Conservation (phyloP, 2,329 filamentous ascomycete species). For the Pseudogymnoascus sp. region DNA sequence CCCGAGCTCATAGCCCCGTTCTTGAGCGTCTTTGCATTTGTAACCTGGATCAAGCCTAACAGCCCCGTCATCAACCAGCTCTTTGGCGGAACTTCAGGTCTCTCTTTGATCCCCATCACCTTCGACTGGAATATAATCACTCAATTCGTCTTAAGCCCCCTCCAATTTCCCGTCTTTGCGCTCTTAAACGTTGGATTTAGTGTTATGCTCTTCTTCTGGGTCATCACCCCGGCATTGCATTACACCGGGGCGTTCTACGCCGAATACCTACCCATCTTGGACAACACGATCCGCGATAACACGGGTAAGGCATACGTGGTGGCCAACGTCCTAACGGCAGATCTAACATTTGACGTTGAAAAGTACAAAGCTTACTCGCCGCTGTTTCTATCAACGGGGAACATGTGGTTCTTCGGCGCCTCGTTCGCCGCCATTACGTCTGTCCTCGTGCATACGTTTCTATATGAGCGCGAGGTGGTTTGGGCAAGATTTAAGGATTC, state of each 20-base stretch:
- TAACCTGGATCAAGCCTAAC: slow-evolving; percentile 63
- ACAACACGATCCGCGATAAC: slow-evolving; percentile 65
- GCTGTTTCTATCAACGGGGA: slow-evolving; percentile 63
- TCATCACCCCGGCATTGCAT: slow-evolving; percentile 51
- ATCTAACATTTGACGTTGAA: slow-evolving; percentile 53
- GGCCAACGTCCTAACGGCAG: slow-evolving; percentile 48
- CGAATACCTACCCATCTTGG: slow-evolving; percentile 59
- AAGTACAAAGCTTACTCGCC: slow-evolving; percentile 62
- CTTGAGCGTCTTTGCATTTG: slow-evolving; percentile 62
- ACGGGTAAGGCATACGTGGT: slow-evolving; percentile 57
- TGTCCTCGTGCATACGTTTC: slow-evolving; percentile 56
- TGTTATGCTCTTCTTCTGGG: slow-evolving; percentile 55
- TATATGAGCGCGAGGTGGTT: slow-evolving; percentile 61
- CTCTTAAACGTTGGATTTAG: slow-evolving; percentile 66
- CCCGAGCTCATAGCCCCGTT: slow-evolving; percentile 64
- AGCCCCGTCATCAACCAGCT: slow-evolving; percentile 63
- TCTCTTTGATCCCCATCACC: slow-evolving; percentile 62
- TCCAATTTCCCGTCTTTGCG: slow-evolving; percentile 64
- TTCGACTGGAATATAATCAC: slow-evolving; percentile 69
- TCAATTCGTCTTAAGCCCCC: slow-evolving; percentile 26
- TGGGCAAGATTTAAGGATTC: slow-evolving; percentile 34
- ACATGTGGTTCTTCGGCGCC: slow-evolving; percentile 60
- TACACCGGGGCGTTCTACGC: slow-evolving; percentile 58
- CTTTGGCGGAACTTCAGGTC: slow-evolving; percentile 58
- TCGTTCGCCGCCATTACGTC: slow-evolving; percentile 65